These are phyloP conservation scores for Tylopilus sp. DNA, from an alignment of 1,284 basidiomycete genomes.

Conservation along the genomic window DNA sequence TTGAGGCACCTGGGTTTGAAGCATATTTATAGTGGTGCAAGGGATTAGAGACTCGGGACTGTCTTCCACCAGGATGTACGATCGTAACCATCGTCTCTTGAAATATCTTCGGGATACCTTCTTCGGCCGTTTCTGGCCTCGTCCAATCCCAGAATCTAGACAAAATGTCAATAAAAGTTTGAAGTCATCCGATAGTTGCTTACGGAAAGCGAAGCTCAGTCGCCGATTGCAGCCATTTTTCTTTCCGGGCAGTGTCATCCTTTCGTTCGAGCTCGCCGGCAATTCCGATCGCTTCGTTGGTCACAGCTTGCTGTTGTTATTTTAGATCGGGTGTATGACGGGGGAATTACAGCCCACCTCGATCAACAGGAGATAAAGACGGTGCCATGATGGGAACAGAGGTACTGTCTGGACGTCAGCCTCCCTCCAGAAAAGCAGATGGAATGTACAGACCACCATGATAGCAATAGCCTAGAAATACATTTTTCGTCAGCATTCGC, in stretches of 20 bases:
- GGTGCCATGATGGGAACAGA: constrained; percentile 22
- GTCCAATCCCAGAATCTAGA: constrained; percentile 22
- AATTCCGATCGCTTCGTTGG: constrained; percentile 12
- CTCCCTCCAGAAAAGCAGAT: background rate
- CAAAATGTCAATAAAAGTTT: background rate
- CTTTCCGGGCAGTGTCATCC: constrained; percentile 1
- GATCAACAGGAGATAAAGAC: constrained; percentile 9
- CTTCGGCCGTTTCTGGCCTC: background rate
- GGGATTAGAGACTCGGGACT: constrained; percentile 4
- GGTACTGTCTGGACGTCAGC: constrained; percentile 13
- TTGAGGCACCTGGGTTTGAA: background rate
- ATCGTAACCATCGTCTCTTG: background rate
- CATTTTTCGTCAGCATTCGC: background rate
- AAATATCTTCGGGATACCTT: constrained; percentile 9
- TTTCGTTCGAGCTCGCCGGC: constrained; percentile 9
- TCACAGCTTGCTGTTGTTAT: constrained; percentile 16
- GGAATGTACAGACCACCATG: constrained; percentile 8
- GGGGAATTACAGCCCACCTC: constrained; percentile 6
- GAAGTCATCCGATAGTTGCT: background rate
- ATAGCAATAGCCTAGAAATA: constrained; percentile 17
- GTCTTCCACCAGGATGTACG: constrained; percentile 2
- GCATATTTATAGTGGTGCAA: constrained; percentile 18
- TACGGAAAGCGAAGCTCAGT: constrained; percentile 17
- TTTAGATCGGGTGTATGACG: background rate
- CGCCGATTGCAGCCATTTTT: constrained; percentile 13